These are phyloP conservation scores for Marasmius fiardii DNA, from an alignment of 1,284 basidiomycete species.

Conservation along the genomic window DNA sequence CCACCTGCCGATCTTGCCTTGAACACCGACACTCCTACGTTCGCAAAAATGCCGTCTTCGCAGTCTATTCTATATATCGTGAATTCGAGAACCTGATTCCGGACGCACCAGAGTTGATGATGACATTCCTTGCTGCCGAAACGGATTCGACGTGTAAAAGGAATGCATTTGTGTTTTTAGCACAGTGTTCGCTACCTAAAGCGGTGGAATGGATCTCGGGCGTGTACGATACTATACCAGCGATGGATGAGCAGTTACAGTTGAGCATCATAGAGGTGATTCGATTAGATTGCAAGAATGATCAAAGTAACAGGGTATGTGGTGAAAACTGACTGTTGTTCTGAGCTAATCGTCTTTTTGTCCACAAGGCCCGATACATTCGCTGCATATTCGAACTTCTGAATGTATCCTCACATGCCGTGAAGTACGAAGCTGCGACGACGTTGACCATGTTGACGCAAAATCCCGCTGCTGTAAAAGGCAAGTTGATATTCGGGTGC, in stretches of 20 bases:
- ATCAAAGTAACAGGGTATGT: constrained; percentile 76
- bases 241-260: constrained; percentile 93
- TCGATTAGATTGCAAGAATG: constrained; percentile 84
- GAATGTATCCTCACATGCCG: constrained; percentile 87
- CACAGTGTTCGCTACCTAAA: constrained; percentile 84
- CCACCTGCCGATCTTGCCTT: constrained; percentile 90
- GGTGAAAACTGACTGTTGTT: background rate
- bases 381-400: constrained; percentile 95
- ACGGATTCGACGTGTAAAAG: constrained; percentile 96
- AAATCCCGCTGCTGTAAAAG: constrained; percentile 95
- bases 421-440: constrained; percentile 98
- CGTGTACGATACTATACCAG: constrained; percentile 82
- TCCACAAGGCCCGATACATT: constrained; percentile 80
- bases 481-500: constrained; percentile 34
- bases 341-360: constrained; percentile 15
- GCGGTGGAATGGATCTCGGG: constrained; percentile 91
- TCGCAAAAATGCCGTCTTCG: constrained; percentile 98
- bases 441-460: constrained; percentile 94
- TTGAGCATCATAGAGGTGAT: constrained; percentile 97
- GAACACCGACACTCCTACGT: constrained; percentile 99
- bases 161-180: constrained; percentile 95
- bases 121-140: constrained; percentile 97
- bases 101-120: constrained; percentile 95
- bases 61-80: constrained; percentile 92
- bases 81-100: constrained; percentile 94